These are phyloP conservation scores for Tritrichomonas foetus DNA, from an alignment of 208 protist genomes.

Conservation along the genomic window DNA sequence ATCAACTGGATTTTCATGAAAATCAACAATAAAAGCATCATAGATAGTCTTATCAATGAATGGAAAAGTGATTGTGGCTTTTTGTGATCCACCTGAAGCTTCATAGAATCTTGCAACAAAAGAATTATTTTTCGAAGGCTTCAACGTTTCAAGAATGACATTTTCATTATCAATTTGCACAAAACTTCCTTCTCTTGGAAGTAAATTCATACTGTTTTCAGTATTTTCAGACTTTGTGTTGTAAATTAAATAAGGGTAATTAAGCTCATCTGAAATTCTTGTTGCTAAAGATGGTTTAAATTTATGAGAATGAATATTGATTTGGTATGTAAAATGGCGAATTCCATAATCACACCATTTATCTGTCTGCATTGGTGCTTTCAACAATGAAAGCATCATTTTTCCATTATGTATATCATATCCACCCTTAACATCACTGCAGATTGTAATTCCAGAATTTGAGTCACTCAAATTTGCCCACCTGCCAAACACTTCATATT, in stretches of 20 bases:
- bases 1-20: not conserved
- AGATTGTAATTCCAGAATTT: not conserved
- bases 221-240: not conserved
- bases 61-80: not conserved
- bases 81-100: not conserved
- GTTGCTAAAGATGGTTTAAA: not conserved
- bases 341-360: not conserved
- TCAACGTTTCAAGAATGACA: not conserved
- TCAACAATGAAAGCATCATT: not conserved
- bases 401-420: not conserved
- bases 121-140: not conserved
- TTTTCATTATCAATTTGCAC: too few species aligned
- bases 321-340: not conserved
- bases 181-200: too few species aligned
- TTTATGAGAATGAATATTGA: not conserved
- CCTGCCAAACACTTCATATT: not conserved
- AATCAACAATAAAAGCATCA: not conserved
- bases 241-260: not conserved
- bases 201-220: too few species aligned
- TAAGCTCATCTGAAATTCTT: not conserved
- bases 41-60: not conserved
- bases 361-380: conserved; percentile 35
- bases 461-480: not conserved
- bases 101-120: not conserved
- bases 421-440: not conserved